phyloP scores from a whole-genome alignment of 805 yeast species.

The Zygosaccharomyces pseudorouxii region DNA sequence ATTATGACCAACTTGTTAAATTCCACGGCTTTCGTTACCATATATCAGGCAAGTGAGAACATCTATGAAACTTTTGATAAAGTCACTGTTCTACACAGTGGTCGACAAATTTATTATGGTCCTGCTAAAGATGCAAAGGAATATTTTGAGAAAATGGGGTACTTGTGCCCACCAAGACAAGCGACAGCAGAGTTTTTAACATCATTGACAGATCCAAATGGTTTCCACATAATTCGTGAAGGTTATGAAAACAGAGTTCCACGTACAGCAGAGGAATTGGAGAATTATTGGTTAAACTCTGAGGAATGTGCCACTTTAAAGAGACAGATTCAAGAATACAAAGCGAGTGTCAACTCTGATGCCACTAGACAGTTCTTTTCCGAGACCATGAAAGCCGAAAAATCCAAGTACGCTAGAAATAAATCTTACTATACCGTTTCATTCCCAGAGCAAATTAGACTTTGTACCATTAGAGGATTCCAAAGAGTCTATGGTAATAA shows the following conservation, averaged over 20 bases:
- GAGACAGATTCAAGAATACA: conserved; percentile 41
- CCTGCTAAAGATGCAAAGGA: conserved; percentile 43
- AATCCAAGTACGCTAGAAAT: conserved; percentile 22
- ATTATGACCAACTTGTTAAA: conserved; percentile 47
- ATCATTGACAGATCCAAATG: conserved; percentile 55
- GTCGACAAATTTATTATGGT: conserved; percentile 55
- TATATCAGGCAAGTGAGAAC: conserved; percentile 57
- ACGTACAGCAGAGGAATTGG: conserved; percentile 52
- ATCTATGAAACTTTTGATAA: conserved; percentile 52
- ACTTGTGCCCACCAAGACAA: conserved; percentile 51
- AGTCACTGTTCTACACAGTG: conserved; percentile 49
- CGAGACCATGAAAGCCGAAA: conserved; percentile 29
- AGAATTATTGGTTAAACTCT: conserved; percentile 41
- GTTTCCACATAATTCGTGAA: conserved; percentile 33
- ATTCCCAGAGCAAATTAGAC: conserved; percentile 43
- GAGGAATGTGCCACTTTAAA: conserved; percentile 37
- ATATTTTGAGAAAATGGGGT: conserved; percentile 56
- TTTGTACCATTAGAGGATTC: conserved; percentile 47
- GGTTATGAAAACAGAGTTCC: conserved; percentile 52
- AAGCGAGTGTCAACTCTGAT: conserved; percentile 28
- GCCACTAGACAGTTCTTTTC: conserved; percentile 36
- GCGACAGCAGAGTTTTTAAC: conserved; percentile 61
- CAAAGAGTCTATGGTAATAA: conserved; percentile 56
- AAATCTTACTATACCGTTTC: conserved; percentile 28
- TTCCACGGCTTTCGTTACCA: conserved; percentile 54